phyloP scores from a whole-genome alignment of 768 basidiomycete genomes.

The Suillus placidus region DNA sequence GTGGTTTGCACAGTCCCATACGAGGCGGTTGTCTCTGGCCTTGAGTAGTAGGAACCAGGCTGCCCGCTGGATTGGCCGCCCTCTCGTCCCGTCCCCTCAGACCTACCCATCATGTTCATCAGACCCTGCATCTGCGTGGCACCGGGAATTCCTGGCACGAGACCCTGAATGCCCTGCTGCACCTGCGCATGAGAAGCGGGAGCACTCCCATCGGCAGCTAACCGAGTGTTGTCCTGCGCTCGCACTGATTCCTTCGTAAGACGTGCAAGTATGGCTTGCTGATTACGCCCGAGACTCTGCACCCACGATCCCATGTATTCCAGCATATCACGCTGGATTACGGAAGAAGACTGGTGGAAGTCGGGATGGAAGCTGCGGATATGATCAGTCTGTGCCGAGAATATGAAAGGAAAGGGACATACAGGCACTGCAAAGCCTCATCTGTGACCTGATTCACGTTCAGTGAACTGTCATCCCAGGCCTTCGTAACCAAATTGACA shows the following conservation, averaged over 20 bases:
- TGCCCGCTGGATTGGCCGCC: slow-evolving; percentile 23
- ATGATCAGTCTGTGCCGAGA: neutral
- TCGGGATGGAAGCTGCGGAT: slow-evolving; percentile 76
- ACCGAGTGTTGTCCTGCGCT: slow-evolving; percentile 71
- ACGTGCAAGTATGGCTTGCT: slow-evolving; percentile 53
- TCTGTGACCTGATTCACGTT: slow-evolving; percentile 61
- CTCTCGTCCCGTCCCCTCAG: slow-evolving; percentile 14
- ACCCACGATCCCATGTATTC: slow-evolving; percentile 68
- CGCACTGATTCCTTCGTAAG: slow-evolving; percentile 69
- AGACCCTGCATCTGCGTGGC: slow-evolving; percentile 46
- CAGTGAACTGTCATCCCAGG: slow-evolving; percentile 75
- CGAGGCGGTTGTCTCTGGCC: neutral
- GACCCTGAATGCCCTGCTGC: slow-evolving; percentile 51
- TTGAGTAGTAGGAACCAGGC: slow-evolving; percentile 35
- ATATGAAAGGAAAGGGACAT: slow-evolving; percentile 22
- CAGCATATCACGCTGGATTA: slow-evolving; percentile 78
- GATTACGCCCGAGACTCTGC: slow-evolving; percentile 48
- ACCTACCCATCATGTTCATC: slow-evolving; percentile 32
- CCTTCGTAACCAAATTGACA: slow-evolving; percentile 69
- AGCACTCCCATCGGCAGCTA: slow-evolving; percentile 52
- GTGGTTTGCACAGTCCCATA: neutral
- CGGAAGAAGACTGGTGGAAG: slow-evolving; percentile 66
- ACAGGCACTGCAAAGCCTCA: slow-evolving; percentile 71
- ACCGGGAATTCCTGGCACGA: slow-evolving; percentile 49
- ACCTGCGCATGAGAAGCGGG: slow-evolving; percentile 46